Evolutionary conservation across 306 rosid species (phyloP).

Genomic region (Lotus japonicus): DNA sequence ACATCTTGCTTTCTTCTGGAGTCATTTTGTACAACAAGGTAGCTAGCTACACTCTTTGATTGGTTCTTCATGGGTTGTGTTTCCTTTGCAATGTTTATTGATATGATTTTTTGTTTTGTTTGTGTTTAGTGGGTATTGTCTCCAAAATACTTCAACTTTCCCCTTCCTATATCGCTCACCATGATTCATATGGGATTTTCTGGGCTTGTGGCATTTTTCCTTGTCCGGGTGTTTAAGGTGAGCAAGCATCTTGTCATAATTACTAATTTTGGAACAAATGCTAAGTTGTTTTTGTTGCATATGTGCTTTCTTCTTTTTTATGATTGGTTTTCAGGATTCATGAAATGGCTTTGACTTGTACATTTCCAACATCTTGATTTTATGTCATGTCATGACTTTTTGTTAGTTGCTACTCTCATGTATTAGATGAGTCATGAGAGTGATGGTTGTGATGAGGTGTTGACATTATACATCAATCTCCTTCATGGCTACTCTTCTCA

Average conservation of each 20-base stretch:
- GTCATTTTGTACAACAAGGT: constrained; percentile 96
- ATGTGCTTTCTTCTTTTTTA: neutral
- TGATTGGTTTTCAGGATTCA: neutral
- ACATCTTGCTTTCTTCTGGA: constrained; percentile 74
- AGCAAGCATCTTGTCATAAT: constrained; percentile 5
- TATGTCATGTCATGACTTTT: neutral
- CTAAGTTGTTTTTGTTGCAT: neutral
- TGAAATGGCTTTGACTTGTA: neutral
- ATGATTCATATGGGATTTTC: constrained; percentile 90
- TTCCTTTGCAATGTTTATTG: neutral
- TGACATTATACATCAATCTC: neutral
- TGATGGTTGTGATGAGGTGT: neutral
- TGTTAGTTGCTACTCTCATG: neutral
- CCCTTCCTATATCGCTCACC: constrained; percentile 86
- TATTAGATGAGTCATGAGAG: neutral
- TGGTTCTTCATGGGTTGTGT: neutral
- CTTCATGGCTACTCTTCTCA: neutral
- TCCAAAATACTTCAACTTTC: constrained; percentile 87
- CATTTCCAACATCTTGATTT: neutral
- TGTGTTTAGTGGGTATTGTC: constrained; percentile 83
- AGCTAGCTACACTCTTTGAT: too few relatives aligned
- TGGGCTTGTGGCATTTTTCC: constrained; percentile 81
- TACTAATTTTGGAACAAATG: neutral
- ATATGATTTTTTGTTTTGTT: neutral
- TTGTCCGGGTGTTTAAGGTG: constrained; percentile 93